Base-by-base conservation (phyloP, 2,329 filamentous ascomycete genomes). In the Fusarium coicis region DNA sequence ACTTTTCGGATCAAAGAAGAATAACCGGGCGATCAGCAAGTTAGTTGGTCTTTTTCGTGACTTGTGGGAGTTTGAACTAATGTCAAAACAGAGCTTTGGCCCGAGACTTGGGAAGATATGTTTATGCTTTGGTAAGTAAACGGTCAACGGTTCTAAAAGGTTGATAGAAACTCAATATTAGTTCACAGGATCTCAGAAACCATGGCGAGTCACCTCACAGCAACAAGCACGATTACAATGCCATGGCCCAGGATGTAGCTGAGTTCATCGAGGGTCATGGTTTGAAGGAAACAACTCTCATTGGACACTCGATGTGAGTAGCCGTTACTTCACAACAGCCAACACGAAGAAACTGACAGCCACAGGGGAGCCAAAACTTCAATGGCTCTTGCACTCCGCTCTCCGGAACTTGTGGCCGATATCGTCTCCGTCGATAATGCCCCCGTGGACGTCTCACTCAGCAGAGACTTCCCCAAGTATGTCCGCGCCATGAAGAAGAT, bases 11-110 rank as follows among this genome's bases (percentile, higher is more conserved):
- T 97, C 94, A 42, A 97, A 97, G 85, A 95, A 94, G 85, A 98
- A 98, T 81, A 97, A 98, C 81, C 88, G 95, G 81, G 93, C 89
- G 78, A 96, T 98, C 72, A 97, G 95, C 92, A 97, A 95, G 96
- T 97, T 86, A 81, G 92, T 84, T 54, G 49, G 3, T 19, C 2
- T 12, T 53, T 47, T 39, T 40, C 14, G 4, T 15, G 28, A 4
- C 23, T 19, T 18, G 6, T 10, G 7, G 18, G 18, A 19, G 6
- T 3, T 12, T 8, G 11, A 26, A 18, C 50, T 72, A 30, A 74
- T 28, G 28, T 9, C 7, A 36, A 16, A 46, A 43, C 75, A 97
- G 95, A 85, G 91, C 90, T 42, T 85, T 98, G 56, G 93, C 95
- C 44, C 91, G 93, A 78, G 93, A 97, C 79, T 85, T 98, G 68